A percentile compares a stretch with the other conserved stretches of the same genome.
Evolutionary conservation across 2,329 filamentous ascomycete genomes (phyloP).

Genomic region (Botrytis tulipae): DNA sequence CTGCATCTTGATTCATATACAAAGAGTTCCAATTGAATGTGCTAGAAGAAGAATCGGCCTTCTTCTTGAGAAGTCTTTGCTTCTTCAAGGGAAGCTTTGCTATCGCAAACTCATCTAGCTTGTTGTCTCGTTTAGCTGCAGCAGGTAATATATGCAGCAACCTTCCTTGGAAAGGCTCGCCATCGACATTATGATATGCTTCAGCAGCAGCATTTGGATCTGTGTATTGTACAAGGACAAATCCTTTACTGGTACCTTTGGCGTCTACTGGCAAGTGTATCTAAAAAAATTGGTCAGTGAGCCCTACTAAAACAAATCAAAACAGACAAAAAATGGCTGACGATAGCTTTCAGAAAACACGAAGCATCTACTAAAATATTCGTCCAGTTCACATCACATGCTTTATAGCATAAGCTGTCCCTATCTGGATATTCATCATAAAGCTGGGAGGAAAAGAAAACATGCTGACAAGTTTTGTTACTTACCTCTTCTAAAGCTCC

Average conservation of each 20-base stretch:
- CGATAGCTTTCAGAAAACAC: conserved; percentile 63
- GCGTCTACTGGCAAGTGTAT: conserved; percentile 80
- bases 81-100: conserved; percentile 93
- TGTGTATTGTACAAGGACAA: conserved; percentile 79
- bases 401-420: conserved; percentile 93
- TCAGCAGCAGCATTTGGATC: conserved; percentile 70
- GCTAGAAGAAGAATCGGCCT: conserved; percentile 71
- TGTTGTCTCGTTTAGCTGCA: conserved; percentile 74
- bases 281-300: conserved; percentile 53
- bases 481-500: conserved; percentile 87
- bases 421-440: conserved; percentile 99
- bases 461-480: conserved; percentile 30
- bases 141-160: conserved; percentile 88
- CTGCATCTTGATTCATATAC: conserved; percentile 97
- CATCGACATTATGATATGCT: conserved; percentile 78
- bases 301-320: conserved; percentile 15
- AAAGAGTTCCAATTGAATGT: conserved; percentile 98
- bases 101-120: conserved; percentile 82
- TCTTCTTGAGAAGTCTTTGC: conserved; percentile 85
- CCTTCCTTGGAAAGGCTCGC: conserved; percentile 86
- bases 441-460: conserved; percentile 39
- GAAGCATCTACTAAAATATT: conserved; percentile 99
- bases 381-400: conserved; percentile 92
- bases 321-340: conserved; percentile 28
- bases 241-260: conserved; percentile 78